These are phyloP conservation scores for Mangifera indica DNA, from an alignment of 345 rosid genomes.

Conservation along the genomic window DNA sequence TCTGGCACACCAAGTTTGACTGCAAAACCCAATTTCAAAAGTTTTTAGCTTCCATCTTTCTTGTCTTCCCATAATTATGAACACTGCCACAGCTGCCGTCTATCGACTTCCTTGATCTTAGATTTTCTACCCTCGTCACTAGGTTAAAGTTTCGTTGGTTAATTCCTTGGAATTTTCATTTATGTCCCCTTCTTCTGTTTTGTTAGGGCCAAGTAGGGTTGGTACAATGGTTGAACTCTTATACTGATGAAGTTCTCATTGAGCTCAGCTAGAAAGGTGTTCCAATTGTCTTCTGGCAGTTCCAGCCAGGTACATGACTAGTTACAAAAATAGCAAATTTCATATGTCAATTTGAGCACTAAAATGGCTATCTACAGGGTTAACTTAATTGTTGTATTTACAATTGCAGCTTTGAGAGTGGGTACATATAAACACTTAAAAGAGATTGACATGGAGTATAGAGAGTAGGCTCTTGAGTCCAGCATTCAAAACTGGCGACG, in stretches of 20 bases:
- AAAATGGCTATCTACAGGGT: not conserved
- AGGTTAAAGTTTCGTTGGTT: not conserved
- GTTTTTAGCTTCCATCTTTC: slow-evolving; percentile 1
- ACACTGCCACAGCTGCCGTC: not conserved
- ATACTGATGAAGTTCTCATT: slow-evolving; percentile 88
- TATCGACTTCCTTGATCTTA: not conserved
- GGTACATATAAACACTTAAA: slow-evolving; percentile 89
- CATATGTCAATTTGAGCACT: not conserved
- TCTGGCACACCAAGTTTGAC: slow-evolving; percentile 83
- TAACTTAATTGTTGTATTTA: not conserved
- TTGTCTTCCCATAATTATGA: not conserved
- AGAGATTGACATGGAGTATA: slow-evolving; percentile 95
- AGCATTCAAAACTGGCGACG: no score
- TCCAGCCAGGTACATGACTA: slow-evolving; percentile 68
- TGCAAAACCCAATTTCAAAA: slow-evolving; percentile 4
- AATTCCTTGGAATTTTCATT: not conserved
- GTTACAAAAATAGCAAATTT: not conserved
- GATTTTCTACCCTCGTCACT: not conserved
- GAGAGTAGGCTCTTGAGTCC: no score
- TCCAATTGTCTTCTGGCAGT: slow-evolving; percentile 85
- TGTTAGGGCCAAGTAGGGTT: slow-evolving; percentile 94
- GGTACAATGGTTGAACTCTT: slow-evolving; percentile 91
- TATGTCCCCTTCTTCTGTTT: not conserved
- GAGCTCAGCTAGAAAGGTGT: slow-evolving; percentile 93
- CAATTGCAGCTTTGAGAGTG: slow-evolving; percentile 75